phyloP scores from a whole-genome alignment of 2,329 filamentous ascomycete species.

The Graphilbum ipis-grandicollis region DNA sequence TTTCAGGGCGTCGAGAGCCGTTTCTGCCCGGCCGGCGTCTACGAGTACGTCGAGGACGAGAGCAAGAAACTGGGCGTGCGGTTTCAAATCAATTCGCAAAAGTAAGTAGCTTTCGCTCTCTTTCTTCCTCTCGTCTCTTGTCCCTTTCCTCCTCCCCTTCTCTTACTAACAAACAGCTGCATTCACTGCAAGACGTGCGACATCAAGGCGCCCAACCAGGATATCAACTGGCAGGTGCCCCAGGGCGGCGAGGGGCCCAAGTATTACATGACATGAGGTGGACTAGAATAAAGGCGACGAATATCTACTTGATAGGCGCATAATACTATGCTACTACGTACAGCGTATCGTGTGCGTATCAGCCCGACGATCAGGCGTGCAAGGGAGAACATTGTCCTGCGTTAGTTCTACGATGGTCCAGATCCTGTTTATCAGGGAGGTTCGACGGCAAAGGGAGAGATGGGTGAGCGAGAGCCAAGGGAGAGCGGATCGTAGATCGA shows the following conservation, averaged over 20 bases:
- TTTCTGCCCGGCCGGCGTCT: slow-evolving; percentile 94
- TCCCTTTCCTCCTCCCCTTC: background rate
- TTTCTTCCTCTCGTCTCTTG: slow-evolving; percentile 11
- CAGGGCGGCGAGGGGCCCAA: slow-evolving; percentile 72
- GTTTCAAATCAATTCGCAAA: slow-evolving; percentile 96
- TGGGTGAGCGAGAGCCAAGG: too few species aligned
- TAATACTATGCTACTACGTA: too few species aligned
- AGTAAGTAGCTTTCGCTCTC: slow-evolving; percentile 42
- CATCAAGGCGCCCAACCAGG: slow-evolving; percentile 92
- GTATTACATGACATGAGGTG: slow-evolving; percentile 46
- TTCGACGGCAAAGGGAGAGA: too few species aligned
- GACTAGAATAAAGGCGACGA: background rate
- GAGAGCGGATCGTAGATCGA: too few species aligned
- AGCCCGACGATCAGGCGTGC: too few species aligned
- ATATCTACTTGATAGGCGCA: too few species aligned
- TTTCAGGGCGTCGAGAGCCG: slow-evolving; percentile 91
- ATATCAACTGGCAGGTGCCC: slow-evolving; percentile 94
- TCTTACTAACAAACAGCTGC: slow-evolving; percentile 39
- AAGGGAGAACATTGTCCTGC: too few species aligned
- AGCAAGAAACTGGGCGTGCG: slow-evolving; percentile 74
- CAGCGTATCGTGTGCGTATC: too few species aligned
- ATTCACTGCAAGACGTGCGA: slow-evolving; percentile 99
- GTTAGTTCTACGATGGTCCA: too few species aligned
- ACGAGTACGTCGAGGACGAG: slow-evolving; percentile 91
- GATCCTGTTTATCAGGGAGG: too few species aligned